Conservation (phyloP, 2,329 filamentous ascomycete genomes). For the Thelonectria blattea region DNA sequence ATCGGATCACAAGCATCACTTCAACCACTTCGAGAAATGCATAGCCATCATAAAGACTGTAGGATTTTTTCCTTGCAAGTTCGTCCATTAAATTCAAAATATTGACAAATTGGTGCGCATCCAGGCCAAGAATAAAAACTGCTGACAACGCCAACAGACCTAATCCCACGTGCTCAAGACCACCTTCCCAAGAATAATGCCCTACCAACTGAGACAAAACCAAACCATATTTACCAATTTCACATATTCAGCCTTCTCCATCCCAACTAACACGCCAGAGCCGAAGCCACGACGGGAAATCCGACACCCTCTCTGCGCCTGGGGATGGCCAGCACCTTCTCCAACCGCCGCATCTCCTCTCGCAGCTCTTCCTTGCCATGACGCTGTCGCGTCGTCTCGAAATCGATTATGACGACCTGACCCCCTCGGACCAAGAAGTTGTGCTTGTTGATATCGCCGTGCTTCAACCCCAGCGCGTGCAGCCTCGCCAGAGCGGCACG, state of each 20-base stretch:
- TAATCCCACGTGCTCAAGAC: not conserved
- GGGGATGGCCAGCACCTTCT: constrained; percentile 4
- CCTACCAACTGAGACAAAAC: not conserved
- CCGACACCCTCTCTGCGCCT: not conserved
- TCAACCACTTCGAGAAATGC: not conserved
- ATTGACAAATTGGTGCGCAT: not conserved
- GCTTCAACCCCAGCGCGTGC: constrained; percentile 42
- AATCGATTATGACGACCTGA: constrained; percentile 39
- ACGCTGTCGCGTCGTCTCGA: constrained; percentile 31
- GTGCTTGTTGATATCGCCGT: constrained; percentile 43
- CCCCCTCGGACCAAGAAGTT: constrained; percentile 42
- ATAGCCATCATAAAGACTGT: not conserved
- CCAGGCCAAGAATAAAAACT: not conserved
- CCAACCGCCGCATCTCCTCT: constrained; percentile 1
- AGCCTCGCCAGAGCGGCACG: constrained; percentile 35
- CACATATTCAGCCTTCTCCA: not conserved
- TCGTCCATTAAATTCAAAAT: not conserved
- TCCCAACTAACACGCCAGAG: constrained; percentile 5
- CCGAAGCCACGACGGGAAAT: not conserved
- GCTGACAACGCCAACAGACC: not conserved
- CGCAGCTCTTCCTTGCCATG: constrained; percentile 3
- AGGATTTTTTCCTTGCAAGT: not conserved
- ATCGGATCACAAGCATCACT: not conserved
- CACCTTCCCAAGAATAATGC: not conserved
- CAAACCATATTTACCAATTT: not conserved